phyloP scores from a whole-genome alignment of 352 stramenopile genomes.

The Hyaloperonospora brassicae region DNA sequence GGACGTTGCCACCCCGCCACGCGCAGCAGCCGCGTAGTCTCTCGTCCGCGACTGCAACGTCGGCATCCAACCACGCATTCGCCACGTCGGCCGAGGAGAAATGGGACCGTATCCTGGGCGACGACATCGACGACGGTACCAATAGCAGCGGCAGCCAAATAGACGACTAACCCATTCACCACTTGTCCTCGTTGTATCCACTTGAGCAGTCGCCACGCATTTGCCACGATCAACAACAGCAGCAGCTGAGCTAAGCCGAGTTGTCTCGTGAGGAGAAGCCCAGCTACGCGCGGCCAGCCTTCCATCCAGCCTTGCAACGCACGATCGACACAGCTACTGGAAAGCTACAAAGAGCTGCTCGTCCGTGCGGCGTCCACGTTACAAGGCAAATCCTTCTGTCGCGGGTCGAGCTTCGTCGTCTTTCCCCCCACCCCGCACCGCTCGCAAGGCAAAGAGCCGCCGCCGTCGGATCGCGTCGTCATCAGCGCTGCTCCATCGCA shows the following conservation, averaged over 20 bases:
- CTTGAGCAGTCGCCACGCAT: too few relatives aligned
- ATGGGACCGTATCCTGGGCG: constrained; percentile 57
- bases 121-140: constrained; percentile 27
- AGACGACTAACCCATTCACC: too few relatives aligned
- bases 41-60: constrained; percentile 5
- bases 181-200: too few relatives aligned
- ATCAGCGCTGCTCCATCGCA: constrained; percentile 13
- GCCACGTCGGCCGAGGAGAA: constrained; percentile 52
- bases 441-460: constrained; percentile 26
- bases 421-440: constrained; percentile 26
- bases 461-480: constrained; percentile 14
- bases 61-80: constrained; percentile 15
- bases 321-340: too few relatives aligned
- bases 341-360: background rate
- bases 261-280: too few relatives aligned
- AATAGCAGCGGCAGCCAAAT: constrained; percentile 10
- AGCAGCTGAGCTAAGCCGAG: too few relatives aligned
- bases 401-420: constrained; percentile 43
- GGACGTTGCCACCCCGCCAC: constrained; percentile 16
- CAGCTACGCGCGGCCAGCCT: too few relatives aligned
- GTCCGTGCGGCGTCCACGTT: background rate
- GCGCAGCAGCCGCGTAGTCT: constrained; percentile 11
- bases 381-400: constrained; percentile 24
- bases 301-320: too few relatives aligned
- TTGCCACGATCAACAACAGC: too few relatives aligned